A percentile compares a stretch with the other conserved stretches of the same genome.
Evolutionary conservation across 495 filamentous ascomycete genomes (phyloP).

Genomic region (Lasiosphaeriaceae sp.): DNA sequence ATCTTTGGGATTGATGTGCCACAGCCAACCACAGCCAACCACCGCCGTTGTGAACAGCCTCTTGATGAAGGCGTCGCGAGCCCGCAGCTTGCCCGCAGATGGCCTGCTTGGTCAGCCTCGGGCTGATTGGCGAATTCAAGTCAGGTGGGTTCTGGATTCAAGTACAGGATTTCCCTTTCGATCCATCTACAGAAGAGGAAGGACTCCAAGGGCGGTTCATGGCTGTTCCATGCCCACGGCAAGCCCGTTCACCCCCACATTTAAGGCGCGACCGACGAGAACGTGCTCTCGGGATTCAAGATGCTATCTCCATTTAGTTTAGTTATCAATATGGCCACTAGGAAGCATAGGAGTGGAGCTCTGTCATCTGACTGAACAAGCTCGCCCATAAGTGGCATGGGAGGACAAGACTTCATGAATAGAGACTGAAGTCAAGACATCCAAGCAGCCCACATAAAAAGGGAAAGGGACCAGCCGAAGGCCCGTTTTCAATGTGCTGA

Average conservation of each 20-base stretch:
- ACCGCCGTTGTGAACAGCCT: too few species aligned
- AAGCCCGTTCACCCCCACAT: slow-evolving; percentile 1
- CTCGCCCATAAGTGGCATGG: too few species aligned
- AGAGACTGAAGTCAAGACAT: too few species aligned
- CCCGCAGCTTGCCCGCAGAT: background rate
- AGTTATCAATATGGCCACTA: too few species aligned
- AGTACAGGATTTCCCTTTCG: background rate
- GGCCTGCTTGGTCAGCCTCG: background rate
- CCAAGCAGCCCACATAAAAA: too few species aligned
- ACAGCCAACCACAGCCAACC: too few species aligned
- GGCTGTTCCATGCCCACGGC: background rate
- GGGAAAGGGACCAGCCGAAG: too few species aligned
- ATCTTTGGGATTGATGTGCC: background rate
- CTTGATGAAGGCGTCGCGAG: too few species aligned
- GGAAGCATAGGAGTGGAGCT: too few species aligned
- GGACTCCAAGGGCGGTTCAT: background rate
- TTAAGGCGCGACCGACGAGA: background rate
- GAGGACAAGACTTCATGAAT: too few species aligned
- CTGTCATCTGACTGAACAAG: too few species aligned
- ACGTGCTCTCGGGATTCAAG: background rate
- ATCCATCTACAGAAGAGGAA: background rate
- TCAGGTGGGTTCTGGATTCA: background rate
- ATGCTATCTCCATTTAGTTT: background rate
- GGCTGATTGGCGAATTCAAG: background rate
- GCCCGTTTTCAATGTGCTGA: too few species aligned